A percentile compares a stretch with the other conserved stretches of the same genome.
Evolutionary conservation across 768 basidiomycete species (phyloP).

Genomic region (Collybia sp.): DNA sequence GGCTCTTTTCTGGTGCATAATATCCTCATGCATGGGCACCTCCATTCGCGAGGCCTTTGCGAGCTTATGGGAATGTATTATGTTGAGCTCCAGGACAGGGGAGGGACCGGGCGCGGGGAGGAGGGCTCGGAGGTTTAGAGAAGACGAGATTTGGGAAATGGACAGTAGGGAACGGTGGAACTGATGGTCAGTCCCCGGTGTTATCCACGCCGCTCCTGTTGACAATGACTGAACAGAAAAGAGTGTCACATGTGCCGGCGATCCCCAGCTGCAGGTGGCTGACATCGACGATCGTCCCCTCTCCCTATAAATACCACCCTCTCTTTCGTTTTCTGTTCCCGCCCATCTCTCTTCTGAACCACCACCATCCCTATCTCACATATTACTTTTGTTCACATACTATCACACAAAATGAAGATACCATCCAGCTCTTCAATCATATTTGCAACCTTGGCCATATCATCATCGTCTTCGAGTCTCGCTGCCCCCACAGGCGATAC

Average conservation of each 20-base stretch:
- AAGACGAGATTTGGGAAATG: conserved; percentile 63
- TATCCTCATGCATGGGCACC: conserved; percentile 63
- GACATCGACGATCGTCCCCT: too few relatives aligned
- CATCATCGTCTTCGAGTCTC: conserved; percentile 42
- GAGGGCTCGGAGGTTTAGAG: conserved; percentile 29
- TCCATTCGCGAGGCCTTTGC: conserved; percentile 39
- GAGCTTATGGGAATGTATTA: conserved; percentile 42
- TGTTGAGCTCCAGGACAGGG: conserved; percentile 31
- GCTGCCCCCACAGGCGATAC: conserved; percentile 36
- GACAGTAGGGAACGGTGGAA: conserved; percentile 14
- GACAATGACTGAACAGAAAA: too few relatives aligned
- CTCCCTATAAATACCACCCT: not conserved
- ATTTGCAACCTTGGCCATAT: conserved; percentile 43
- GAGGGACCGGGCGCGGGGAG: conserved; percentile 1
- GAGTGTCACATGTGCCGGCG: too few relatives aligned
- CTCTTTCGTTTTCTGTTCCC: conserved; percentile 1
- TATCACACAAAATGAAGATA: conserved; percentile 33
- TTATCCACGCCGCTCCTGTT: too few relatives aligned
- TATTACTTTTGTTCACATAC: not conserved
- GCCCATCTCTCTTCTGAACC: not conserved
- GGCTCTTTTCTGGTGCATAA: conserved; percentile 57
- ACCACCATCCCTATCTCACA: conserved; percentile 1
- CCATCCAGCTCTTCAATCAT: conserved; percentile 43
- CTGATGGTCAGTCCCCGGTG: too few relatives aligned
- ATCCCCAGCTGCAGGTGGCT: too few relatives aligned